These are phyloP conservation scores for Zoysia matrella DNA, from an alignment of 202 grass and related monocot species.

Conservation along the genomic window DNA sequence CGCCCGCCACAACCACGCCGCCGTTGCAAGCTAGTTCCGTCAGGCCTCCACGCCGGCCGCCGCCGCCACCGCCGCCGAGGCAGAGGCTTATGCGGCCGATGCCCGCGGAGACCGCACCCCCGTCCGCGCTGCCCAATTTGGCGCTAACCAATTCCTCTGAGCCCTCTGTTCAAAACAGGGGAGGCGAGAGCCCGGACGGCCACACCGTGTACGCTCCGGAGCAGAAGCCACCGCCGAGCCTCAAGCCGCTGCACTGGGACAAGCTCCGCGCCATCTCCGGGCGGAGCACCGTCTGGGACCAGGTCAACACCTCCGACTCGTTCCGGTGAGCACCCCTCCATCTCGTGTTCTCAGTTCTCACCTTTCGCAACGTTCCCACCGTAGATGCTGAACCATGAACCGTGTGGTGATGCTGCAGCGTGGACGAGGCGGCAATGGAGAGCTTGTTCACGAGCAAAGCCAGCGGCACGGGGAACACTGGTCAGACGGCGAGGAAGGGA, in stretches of 20 bases:
- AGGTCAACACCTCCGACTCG: constrained; percentile 75
- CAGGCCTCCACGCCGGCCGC: constrained; percentile 36
- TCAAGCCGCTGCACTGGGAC: constrained; percentile 76
- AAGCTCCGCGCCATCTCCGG: constrained; percentile 68
- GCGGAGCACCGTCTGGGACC: constrained; percentile 68
- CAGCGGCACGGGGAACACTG: constrained; percentile 30
- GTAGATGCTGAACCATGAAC: constrained; percentile 6
- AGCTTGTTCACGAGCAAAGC: constrained; percentile 52
- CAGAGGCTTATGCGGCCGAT: constrained; percentile 57
- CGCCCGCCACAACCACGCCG: background rate
- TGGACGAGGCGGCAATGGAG: constrained; percentile 82
- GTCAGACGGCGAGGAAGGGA: constrained; percentile 21
- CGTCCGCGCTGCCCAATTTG: constrained; percentile 44
- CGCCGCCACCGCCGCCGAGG: constrained; percentile 49
- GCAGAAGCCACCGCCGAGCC: constrained; percentile 34
- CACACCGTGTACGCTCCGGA: constrained; percentile 16
- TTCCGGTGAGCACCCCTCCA: constrained; percentile 55
- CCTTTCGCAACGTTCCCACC: background rate
- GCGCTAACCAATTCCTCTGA: constrained; percentile 37
- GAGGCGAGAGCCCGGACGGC: constrained; percentile 29
- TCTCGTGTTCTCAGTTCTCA: background rate
- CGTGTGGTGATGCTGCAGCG: constrained; percentile 39
- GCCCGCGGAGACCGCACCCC: constrained; percentile 42
- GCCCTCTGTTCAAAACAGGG: constrained; percentile 32
- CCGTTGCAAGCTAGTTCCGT: constrained; percentile 17